Conservation (phyloP, 75 land plant species). For the Pseudotsuga menziesii region DNA sequence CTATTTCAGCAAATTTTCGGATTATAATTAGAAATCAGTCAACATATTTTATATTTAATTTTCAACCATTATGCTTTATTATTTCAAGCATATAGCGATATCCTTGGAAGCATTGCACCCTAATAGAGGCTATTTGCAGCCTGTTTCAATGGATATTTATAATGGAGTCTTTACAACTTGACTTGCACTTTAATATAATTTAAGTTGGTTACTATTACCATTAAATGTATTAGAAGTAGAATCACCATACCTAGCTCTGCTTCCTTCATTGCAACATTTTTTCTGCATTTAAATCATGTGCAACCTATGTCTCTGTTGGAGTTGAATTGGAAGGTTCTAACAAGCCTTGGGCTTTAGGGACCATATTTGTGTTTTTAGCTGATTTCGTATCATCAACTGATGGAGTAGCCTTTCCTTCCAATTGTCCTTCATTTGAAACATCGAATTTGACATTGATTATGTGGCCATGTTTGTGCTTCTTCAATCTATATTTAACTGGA, state of each 20-base stretch:
- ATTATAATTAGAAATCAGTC: too few species aligned
- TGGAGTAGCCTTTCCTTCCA: background rate
- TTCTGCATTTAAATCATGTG: conserved; percentile 67
- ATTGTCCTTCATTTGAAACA: conserved; percentile 6
- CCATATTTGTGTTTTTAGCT: conserved; percentile 37
- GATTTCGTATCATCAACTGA: conserved; percentile 27
- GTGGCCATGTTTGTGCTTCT: too few species aligned
- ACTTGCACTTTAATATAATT: background rate
- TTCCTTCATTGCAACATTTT: conserved; percentile 92
- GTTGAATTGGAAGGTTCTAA: conserved; percentile 18
- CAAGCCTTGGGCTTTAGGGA: conserved; percentile 21
- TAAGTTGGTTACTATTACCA: background rate
- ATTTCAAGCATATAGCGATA: too few species aligned
- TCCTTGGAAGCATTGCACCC: too few species aligned
- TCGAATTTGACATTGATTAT: background rate
- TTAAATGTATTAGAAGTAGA: background rate
- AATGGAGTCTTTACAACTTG: background rate
- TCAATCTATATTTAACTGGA: too few species aligned
- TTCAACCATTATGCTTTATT: too few species aligned
- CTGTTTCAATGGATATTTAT: too few species aligned
- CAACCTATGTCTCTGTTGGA: conserved; percentile 27
- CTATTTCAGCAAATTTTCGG: too few species aligned
- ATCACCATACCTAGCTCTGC: conserved; percentile 71
- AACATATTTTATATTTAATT: too few species aligned
- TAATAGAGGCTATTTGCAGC: too few species aligned